Base-by-base conservation (phyloP, 2,329 filamentous ascomycete species). In the Ophiocordyceps camponoti-saundersi region DNA sequence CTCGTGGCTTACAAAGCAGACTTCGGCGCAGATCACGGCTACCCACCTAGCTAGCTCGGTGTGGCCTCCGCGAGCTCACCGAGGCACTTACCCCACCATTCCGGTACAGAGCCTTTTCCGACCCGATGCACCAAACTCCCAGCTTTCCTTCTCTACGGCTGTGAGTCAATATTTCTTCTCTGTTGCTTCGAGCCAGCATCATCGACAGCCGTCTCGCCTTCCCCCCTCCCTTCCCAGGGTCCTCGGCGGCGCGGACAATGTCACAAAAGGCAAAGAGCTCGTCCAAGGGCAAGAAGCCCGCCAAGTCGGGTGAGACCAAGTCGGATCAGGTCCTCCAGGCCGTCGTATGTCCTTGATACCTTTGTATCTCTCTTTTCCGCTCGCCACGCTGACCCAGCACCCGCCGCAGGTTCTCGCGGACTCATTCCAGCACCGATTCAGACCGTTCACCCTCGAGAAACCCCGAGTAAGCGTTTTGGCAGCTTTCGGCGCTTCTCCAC, bases 381-480 rank as follows among this genome's bases (percentile, higher is more conserved):
- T 12, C 8, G 42, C 12, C n/a, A 10, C 48, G 48, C 51, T 49
- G 54, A 52, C 55, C 56, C 47, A 58, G 46, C 30, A 39, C 45
- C 15, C 46, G 39, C 46, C 23, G 42, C 53, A 92, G 84, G 74
- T 98, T 49, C 79, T 98, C 53, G 85, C 90, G 53, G 92, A 98
- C 70, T 89, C 87, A 1, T 98, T 94, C 62, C 89, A 96, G 64
- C 88, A 87, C 44, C 75, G 87, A 62, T 98, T 94, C 66, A 78
- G 75, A 55, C 92, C 92, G 0, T 92, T 96, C 59, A 90, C 88
- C 0, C 68, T 93, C 48, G 85, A 95, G 61, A 84, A 77, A 54
- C 92, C 92, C 59, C 77, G 92, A 72, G 87, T 92, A 49, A 44
- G 50, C 12, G 15, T 11, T 11, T 15, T 8, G 6, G 15, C 16